Evolutionary conservation across 106 monocot species (phyloP).

Genomic region (Acanthochlamys bracteata): DNA sequence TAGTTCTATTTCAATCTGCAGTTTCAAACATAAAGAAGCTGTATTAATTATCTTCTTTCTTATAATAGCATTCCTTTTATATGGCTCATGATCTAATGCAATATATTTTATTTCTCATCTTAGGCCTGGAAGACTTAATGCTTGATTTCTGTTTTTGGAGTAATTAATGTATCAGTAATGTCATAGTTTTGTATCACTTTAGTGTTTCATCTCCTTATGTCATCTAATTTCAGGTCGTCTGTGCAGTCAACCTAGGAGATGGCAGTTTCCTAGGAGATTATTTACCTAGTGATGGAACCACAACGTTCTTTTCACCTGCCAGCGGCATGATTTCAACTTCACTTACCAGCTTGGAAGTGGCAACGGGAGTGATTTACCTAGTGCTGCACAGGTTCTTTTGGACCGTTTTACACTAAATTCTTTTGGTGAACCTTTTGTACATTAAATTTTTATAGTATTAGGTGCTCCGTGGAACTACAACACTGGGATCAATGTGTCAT

Average conservation of each 20-base stretch:
- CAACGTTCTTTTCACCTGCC: constrained; percentile 57
- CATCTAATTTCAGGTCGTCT: constrained; percentile 32
- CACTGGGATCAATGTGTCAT: too few relatives aligned
- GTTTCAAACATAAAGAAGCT: too few relatives aligned
- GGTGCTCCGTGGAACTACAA: too few relatives aligned
- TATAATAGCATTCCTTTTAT: too few relatives aligned
- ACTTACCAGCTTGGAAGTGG: constrained; percentile 77
- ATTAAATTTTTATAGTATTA: background rate
- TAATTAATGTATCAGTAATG: too few relatives aligned
- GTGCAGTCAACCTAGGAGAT: constrained; percentile 74
- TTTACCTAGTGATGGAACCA: constrained; percentile 60
- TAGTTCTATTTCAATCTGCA: too few relatives aligned
- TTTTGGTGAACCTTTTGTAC: background rate
- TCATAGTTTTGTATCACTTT: too few relatives aligned
- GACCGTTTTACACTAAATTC: background rate
- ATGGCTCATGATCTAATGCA: too few relatives aligned
- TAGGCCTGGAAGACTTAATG: too few relatives aligned
- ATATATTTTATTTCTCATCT: too few relatives aligned
- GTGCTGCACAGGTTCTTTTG: constrained; percentile 55
- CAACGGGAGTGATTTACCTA: constrained; percentile 62
- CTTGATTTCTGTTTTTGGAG: too few relatives aligned
- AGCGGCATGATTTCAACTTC: constrained; percentile 81
- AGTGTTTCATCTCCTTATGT: background rate
- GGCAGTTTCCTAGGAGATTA: constrained; percentile 69
- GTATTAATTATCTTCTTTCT: too few relatives aligned